A percentile compares a stretch with the other conserved stretches of the same genome.
These are phyloP conservation scores for Globisporangium megalacanthum DNA, from an alignment of 352 stramenopile genomes.

Conservation along the genomic window DNA sequence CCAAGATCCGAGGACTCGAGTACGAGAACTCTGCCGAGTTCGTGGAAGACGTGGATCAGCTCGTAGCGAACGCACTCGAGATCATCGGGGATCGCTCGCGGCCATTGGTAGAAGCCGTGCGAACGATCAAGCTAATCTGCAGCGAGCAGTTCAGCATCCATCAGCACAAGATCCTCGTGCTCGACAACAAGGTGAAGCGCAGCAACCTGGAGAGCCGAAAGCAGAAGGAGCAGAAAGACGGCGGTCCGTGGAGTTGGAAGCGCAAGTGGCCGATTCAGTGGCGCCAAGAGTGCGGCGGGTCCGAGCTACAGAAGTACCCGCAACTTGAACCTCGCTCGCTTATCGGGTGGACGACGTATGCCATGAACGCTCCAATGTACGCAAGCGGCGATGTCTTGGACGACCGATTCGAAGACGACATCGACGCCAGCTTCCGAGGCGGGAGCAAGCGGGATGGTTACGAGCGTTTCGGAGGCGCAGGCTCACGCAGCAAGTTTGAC, in stretches of 20 bases:
- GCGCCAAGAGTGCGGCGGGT: conserved; percentile 70
- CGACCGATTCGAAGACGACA: conserved; percentile 13
- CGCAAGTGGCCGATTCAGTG: conserved; percentile 62
- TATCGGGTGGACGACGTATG: conserved; percentile 72
- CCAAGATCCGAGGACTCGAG: conserved; percentile 62
- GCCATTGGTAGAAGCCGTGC: conserved; percentile 61
- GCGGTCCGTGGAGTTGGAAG: conserved; percentile 24
- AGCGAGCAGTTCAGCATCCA: conserved; percentile 75
- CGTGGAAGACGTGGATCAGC: conserved; percentile 52
- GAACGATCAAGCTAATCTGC: conserved; percentile 68
- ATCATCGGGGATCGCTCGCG: conserved; percentile 53
- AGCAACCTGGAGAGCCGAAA: conserved; percentile 30
- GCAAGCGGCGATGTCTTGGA: conserved; percentile 53
- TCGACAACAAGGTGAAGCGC: conserved; percentile 61
- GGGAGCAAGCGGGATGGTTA: conserved; percentile 4
- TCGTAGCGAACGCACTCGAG: conserved; percentile 58
- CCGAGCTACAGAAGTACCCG: conserved; percentile 60
- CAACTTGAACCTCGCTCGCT: conserved; percentile 58
- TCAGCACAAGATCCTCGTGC: conserved; percentile 44
- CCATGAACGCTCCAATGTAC: conserved; percentile 64
- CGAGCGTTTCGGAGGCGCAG: not conserved
- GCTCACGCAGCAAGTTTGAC: conserved; percentile 4
- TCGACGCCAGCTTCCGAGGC: not conserved
- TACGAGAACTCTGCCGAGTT: conserved; percentile 63
- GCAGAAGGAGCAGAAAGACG: conserved; percentile 28